Conservation (phyloP, 2,329 filamentous ascomycete species). For the Fusarium sp. region DNA sequence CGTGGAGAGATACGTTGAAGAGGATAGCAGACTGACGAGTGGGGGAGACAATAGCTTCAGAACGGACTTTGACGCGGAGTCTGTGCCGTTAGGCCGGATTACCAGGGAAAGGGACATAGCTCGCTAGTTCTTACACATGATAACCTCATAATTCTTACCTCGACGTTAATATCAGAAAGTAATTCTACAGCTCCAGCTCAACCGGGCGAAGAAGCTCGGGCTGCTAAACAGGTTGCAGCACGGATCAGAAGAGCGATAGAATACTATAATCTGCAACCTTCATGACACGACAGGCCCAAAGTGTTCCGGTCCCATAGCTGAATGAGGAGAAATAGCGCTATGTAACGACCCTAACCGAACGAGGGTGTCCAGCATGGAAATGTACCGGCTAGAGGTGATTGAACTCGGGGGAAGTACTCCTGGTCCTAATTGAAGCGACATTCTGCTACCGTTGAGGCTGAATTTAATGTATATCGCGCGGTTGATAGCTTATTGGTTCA, state of each 20-base stretch:
- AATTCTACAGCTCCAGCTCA: background rate
- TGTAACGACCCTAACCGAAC: background rate
- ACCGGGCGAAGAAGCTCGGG: slow-evolving; percentile 66
- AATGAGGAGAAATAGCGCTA: background rate
- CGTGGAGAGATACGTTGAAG: slow-evolving; percentile 57
- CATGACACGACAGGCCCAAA: slow-evolving; percentile 18
- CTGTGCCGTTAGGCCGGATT: slow-evolving; percentile 33
- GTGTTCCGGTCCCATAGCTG: background rate
- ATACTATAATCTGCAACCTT: slow-evolving; percentile 55
- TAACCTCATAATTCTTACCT: slow-evolving; percentile 3
- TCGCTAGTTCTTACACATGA: slow-evolving; percentile 46
- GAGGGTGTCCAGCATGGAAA: background rate
- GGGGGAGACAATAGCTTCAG: slow-evolving; percentile 60
- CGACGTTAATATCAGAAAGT: background rate
- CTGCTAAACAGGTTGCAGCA: slow-evolving; percentile 63
- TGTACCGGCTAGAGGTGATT: background rate
- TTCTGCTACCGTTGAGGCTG: slow-evolving; percentile 62
- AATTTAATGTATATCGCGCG: slow-evolving; percentile 71
- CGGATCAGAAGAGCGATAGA: slow-evolving; percentile 51
- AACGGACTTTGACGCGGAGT: slow-evolving; percentile 51
- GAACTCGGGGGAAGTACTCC: slow-evolving; percentile 60
- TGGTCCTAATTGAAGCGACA: slow-evolving; percentile 52
- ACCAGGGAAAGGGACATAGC: slow-evolving; percentile 42
- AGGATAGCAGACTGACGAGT: slow-evolving; percentile 35
- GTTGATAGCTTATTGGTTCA: slow-evolving; percentile 70